Percentiles rank a stretch among this genome's conserved stretches.
These are phyloP conservation scores for Fraxinus velutina DNA, from an alignment of 305 asterid species.

Conservation along the genomic window DNA sequence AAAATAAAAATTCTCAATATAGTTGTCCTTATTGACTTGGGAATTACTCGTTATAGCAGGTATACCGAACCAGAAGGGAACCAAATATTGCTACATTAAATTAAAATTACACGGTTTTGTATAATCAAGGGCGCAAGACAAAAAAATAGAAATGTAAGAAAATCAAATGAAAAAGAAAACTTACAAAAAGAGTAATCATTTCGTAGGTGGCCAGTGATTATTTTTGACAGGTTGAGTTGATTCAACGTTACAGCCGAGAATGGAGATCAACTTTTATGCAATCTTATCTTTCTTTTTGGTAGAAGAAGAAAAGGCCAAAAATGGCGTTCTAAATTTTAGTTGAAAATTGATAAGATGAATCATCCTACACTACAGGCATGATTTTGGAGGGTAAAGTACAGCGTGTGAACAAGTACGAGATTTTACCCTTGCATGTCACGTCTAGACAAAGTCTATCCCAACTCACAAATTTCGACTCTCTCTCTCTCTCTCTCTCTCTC, in stretches of 20 bases:
- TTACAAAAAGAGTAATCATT: neutral
- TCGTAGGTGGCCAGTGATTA: no score
- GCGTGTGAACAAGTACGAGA: no score
- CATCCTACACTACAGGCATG: no score
- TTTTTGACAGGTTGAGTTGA: no score
- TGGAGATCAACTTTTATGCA: neutral
- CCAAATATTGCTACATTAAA: neutral
- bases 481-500: no score
- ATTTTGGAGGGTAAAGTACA: no score
- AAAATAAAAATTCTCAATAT: neutral
- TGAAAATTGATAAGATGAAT: no score
- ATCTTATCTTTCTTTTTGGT: neutral
- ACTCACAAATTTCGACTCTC: no score
- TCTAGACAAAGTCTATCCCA: no score
- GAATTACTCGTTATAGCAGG: conserved; percentile 19
- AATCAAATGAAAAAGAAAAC: neutral
- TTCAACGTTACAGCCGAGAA: no score
- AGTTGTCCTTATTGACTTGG: conserved; percentile 19
- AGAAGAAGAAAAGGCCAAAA: neutral
- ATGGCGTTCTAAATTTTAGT: neutral
- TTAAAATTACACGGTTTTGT: neutral
- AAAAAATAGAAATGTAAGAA: neutral
- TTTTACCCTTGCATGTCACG: no score
- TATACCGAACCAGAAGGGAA: neutral
- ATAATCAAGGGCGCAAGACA: neutral